Evolutionary conservation across 129 eudicot species (phyloP).

Genomic region (Ambrosia trifida): DNA sequence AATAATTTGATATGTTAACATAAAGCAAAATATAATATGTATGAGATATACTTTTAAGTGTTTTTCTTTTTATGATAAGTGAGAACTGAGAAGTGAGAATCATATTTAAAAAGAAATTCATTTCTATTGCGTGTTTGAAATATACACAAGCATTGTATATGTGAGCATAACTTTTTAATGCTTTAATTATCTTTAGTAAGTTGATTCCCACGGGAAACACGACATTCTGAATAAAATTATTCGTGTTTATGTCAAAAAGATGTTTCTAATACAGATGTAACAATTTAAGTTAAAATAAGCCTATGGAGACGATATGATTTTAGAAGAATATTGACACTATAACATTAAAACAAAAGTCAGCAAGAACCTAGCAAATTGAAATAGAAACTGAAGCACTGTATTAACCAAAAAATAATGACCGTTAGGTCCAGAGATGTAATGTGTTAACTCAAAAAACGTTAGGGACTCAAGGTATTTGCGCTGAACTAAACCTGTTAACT

Average conservation of each 20-base stretch:
- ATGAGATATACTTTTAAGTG: background rate
- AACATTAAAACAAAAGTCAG: too few species aligned
- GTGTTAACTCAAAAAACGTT: too few species aligned
- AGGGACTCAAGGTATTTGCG: too few species aligned
- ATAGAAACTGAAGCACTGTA: too few species aligned
- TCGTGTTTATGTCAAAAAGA: background rate
- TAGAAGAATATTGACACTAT: too few species aligned
- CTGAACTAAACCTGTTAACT: too few species aligned
- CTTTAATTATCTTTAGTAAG: slow-evolving; percentile 2
- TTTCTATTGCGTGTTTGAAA: slow-evolving; percentile 7
- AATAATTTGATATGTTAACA: background rate
- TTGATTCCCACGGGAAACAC: slow-evolving; percentile 29
- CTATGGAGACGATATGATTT: background rate
- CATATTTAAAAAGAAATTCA: background rate
- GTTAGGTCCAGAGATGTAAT: too few species aligned
- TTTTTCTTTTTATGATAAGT: background rate
- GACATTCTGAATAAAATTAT: background rate
- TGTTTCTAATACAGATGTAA: background rate
- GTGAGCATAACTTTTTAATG: slow-evolving; percentile 4
- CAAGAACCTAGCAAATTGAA: too few species aligned
- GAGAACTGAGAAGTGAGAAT: slow-evolving; percentile 2
- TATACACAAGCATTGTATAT: slow-evolving; percentile 15
- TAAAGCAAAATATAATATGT: background rate
- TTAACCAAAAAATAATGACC: too few species aligned
- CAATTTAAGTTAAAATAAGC: background rate